These are phyloP conservation scores for Botryotinia narcissicola DNA, from an alignment of 2,329 filamentous ascomycete species.

Conservation along the genomic window DNA sequence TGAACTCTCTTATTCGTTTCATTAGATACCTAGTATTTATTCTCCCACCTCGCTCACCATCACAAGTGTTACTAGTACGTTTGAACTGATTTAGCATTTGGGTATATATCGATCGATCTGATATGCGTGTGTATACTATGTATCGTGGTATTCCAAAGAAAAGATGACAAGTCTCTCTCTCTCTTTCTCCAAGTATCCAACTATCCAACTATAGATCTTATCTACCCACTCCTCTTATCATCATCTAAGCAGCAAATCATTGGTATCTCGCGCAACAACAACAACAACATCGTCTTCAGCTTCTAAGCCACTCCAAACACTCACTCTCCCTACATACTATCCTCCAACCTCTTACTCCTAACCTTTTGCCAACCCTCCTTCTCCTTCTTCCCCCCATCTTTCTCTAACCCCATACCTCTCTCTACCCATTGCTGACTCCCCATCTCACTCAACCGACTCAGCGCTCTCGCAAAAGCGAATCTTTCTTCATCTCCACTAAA, in stretches of 20 bases:
- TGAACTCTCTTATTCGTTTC: background rate
- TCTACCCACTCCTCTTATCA: background rate
- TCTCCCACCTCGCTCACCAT: background rate
- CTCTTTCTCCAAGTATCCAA: background rate
- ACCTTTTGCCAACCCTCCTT: conserved; percentile 48
- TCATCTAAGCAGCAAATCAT: background rate
- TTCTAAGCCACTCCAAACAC: too few relatives aligned
- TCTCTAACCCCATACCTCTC: conserved; percentile 56
- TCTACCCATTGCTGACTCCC: conserved; percentile 94
- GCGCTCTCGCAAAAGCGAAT: conserved; percentile 89
- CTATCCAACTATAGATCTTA: background rate
- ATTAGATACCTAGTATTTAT: background rate
- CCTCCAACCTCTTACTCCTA: conserved; percentile 49
- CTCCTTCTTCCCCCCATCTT: conserved; percentile 45
- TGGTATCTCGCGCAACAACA: conserved; percentile 3
- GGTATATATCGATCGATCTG: background rate
- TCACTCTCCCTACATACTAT: conserved; percentile 38
- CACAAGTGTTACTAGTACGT: background rate
- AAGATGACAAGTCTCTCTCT: background rate
- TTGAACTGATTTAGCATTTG: background rate
- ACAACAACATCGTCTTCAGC: background rate
- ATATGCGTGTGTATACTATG: background rate
- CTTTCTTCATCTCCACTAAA: conserved; percentile 95
- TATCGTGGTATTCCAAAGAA: background rate
- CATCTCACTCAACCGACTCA: conserved; percentile 88